phyloP scores from a whole-genome alignment of 495 filamentous ascomycete species.

The Tuber aestivum region DNA sequence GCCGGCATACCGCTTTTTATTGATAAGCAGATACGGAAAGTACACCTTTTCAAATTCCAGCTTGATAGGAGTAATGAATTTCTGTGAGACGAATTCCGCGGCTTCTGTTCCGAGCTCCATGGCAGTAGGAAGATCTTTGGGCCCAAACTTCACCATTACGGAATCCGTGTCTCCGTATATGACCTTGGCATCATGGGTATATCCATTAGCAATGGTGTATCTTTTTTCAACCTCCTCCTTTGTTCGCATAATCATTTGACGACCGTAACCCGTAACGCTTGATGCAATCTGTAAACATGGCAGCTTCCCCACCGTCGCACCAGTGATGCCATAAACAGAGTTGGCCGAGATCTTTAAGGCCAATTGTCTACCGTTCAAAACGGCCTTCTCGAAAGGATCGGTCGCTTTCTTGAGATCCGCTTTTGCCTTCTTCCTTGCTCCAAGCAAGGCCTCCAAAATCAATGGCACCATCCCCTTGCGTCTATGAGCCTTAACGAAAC shows the following conservation, averaged over 20 bases:
- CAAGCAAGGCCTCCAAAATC: slow-evolving; percentile 87
- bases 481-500: slow-evolving; percentile 80
- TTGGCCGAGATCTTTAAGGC: slow-evolving; percentile 96
- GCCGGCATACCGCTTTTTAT: slow-evolving; percentile 98
- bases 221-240: slow-evolving; percentile 83
- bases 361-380: slow-evolving; percentile 93
- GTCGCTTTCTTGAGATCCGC: slow-evolving; percentile 84
- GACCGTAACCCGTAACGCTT: slow-evolving; percentile 90
- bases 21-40: slow-evolving; percentile 96
- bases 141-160: slow-evolving; percentile 99
- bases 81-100: slow-evolving; percentile 74
- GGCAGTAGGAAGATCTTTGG: slow-evolving; percentile 69
- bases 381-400: slow-evolving; percentile 94
- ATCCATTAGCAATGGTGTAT: slow-evolving; percentile 90
- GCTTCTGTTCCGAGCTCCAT: slow-evolving; percentile 96
- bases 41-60: slow-evolving; percentile 99
- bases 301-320: slow-evolving; percentile 90
- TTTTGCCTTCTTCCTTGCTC: slow-evolving; percentile 88
- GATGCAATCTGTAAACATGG: slow-evolving; percentile 93
- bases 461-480: slow-evolving; percentile 89
- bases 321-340: slow-evolving; percentile 95
- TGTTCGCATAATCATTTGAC: slow-evolving; percentile 97
- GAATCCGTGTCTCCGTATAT: slow-evolving; percentile 99
- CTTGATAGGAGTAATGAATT: slow-evolving; percentile 95
- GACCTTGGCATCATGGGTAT: slow-evolving; percentile 86